Percentiles rank a stretch among this genome's conserved stretches.
These are phyloP conservation scores for Heterobasidion parviporum DNA, from an alignment of 1,284 basidiomycete species.

Conservation along the genomic window DNA sequence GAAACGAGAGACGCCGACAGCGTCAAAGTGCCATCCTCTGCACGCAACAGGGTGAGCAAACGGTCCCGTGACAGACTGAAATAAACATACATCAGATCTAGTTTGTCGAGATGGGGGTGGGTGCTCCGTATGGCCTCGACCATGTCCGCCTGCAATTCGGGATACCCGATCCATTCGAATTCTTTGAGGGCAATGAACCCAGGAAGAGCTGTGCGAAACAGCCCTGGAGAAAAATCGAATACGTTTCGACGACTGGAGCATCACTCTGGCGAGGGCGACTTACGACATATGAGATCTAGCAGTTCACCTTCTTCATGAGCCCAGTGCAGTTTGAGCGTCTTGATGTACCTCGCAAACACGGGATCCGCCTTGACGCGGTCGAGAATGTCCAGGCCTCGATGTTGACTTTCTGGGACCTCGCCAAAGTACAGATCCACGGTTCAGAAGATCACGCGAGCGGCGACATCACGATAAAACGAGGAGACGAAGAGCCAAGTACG, in stretches of 20 bases:
- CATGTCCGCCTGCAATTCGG: constrained; percentile 53
- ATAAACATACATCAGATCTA: constrained; percentile 46
- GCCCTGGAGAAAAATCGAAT: constrained; percentile 24
- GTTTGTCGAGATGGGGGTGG: constrained; percentile 41
- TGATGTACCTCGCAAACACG: constrained; percentile 47
- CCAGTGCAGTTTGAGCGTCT: constrained; percentile 53
- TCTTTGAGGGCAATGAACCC: constrained; percentile 50
- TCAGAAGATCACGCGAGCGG: constrained; percentile 52
- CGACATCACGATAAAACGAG: constrained; percentile 53
- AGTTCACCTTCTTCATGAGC: constrained; percentile 59
- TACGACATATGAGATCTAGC: constrained; percentile 53
- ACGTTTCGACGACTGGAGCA: not conserved
- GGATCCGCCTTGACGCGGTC: constrained; percentile 54
- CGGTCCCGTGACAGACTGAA: not conserved
- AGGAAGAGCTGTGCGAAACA: constrained; percentile 51
- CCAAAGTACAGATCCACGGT: constrained; percentile 58
- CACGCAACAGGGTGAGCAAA: too few relatives aligned
- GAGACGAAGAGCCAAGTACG: constrained; percentile 59
- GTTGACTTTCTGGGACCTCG: constrained; percentile 50
- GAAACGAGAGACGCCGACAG: constrained; percentile 57
- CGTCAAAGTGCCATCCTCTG: constrained; percentile 62
- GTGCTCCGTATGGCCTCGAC: constrained; percentile 44
- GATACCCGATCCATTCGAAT: constrained; percentile 69
- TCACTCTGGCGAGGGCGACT: constrained; percentile 13
- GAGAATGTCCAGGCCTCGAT: constrained; percentile 54